Percentiles rank a stretch among this genome's conserved stretches.
Conservation (phyloP, 805 yeast species). For the Candida alai region DNA sequence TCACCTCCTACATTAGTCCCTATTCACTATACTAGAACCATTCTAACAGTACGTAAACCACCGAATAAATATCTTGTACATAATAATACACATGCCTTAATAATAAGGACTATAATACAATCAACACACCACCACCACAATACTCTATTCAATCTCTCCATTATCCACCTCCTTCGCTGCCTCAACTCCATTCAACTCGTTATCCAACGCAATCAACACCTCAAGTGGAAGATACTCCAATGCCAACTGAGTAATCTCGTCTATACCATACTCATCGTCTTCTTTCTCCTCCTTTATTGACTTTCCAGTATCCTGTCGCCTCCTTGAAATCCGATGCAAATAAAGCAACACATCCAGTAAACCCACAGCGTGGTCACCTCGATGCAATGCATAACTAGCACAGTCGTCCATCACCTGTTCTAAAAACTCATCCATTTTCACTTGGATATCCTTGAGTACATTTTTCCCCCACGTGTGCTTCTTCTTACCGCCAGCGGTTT, state of each 20-base stretch:
- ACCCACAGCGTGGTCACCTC: conserved; percentile 22
- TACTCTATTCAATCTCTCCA: background rate
- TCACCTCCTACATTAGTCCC: too few species aligned
- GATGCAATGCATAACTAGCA: conserved; percentile 33
- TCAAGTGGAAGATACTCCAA: conserved; percentile 35
- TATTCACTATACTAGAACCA: too few species aligned
- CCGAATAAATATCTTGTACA: too few species aligned
- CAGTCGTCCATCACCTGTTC: conserved; percentile 28
- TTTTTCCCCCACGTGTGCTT: conserved; percentile 12
- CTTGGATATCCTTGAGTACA: conserved; percentile 18
- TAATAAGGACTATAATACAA: background rate
- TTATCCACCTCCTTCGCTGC: background rate
- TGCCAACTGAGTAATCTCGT: conserved; percentile 29
- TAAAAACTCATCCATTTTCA: conserved; percentile 29
- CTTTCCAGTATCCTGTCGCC: too few species aligned
- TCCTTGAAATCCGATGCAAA: conserved; percentile 20
- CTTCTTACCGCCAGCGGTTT: conserved; percentile 2
- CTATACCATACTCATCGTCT: conserved; percentile 14
- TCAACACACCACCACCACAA: background rate
- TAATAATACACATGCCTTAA: too few species aligned
- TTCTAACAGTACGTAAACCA: too few species aligned
- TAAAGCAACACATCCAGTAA: conserved; percentile 34
- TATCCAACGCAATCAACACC: conserved; percentile 22
- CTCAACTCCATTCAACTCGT: conserved; percentile 5
- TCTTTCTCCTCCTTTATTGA: conserved; percentile 1